Evolutionary conservation across 768 basidiomycete species (phyloP), one percentile per base, ranked within the genome.

Genomic region (Naematelia aurantialba): DNA sequence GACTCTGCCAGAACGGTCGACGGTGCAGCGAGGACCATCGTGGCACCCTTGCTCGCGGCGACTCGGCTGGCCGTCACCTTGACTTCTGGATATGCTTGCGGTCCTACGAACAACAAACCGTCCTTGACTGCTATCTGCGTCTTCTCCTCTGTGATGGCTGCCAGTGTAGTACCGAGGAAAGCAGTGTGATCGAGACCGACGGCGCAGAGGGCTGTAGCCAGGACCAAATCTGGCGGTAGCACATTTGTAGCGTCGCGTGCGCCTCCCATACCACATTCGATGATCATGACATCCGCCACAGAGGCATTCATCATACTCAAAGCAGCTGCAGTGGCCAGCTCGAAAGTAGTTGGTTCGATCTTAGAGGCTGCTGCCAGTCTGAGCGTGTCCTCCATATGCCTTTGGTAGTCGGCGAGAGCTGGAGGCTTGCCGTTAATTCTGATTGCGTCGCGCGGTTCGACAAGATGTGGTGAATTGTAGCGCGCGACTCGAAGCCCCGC

Each of bases 261-360:
- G 3, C 96, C 96, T 0, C 96, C 96, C 87, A 99, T 87, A 0
- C 96, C 94, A 10, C 91, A 93, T 78, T 99, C 94, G 45, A 96
- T 77, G 10, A 98, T 84, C 21, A 86, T 87, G 39, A 97, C 69
- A 19, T 64, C 50, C 4, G 71, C 66, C 0, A 60, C 24, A 0
- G 57, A 81, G 5, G 78, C 77, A 70, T 92, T 86, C 69, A 99
- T 91, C 46, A 89, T 76, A 44, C 81, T 75, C 31, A 93, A 83
- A 0, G 92, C 93, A 0, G 85, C 87, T 56, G 89, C 81, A 0
- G 93, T 90, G 59, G 93, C 81, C 19, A 92, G 69, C 79, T 98
- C 96, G 76, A 98, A 98, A 63, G 79, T 82, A 56, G 83, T 89
- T 10, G 87, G 83, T 1, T 79, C 73, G 19, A 83, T 80, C 0